Evolutionary conservation across 306 rosid genomes (phyloP), one percentile per base, ranked within the genome.

Genomic region (Oxytropis ochrocephala): DNA sequence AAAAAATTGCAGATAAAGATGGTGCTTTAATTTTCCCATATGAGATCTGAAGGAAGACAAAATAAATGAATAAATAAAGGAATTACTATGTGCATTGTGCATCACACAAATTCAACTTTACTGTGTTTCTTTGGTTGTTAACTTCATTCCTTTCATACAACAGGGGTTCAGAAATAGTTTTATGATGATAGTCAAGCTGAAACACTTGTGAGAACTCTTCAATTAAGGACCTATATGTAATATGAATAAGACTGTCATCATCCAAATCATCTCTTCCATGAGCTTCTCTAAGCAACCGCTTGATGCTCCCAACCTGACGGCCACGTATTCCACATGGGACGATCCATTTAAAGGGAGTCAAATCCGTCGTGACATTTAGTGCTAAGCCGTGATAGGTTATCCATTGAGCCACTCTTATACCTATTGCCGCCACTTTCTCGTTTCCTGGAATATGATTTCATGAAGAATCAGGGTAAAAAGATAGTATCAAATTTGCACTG

Each of bases 381-480:
- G 97, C 88, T 47, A 91, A 72, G 12, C 90, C 97, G 12, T 87
- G 92, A 81, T 80, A 89, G 21, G 95, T 73, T 79, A 89, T 83
- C 95, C 95, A 87, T 21, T 67, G 81, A 27, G 65, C 57, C 63
- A 81, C 96, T 67, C 85, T 68, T 53, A 92, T 84, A 5, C 92
- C 96, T 18, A 87, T 74, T 7, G 88, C 91, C n/a, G 91, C 95
- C 11, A 92, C 55, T 87, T 92, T 92, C 86, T 86, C 81, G 51
- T 89, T 82, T 70, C 91, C 96, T 89, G 86, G 32, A 69, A 47
- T 9, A 16, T 32, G 44, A 32, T 29, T 66, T 32, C 18, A 30
- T 5, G 51, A 27, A 32, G 6, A 54, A 78, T 75, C 32, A 79
- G 62, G 42, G 67, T 41, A 70, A 27, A 62, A 6, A 33, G 4